Conservation (phyloP, 2,329 filamentous ascomycete species). For the Penicillium olsonii region DNA sequence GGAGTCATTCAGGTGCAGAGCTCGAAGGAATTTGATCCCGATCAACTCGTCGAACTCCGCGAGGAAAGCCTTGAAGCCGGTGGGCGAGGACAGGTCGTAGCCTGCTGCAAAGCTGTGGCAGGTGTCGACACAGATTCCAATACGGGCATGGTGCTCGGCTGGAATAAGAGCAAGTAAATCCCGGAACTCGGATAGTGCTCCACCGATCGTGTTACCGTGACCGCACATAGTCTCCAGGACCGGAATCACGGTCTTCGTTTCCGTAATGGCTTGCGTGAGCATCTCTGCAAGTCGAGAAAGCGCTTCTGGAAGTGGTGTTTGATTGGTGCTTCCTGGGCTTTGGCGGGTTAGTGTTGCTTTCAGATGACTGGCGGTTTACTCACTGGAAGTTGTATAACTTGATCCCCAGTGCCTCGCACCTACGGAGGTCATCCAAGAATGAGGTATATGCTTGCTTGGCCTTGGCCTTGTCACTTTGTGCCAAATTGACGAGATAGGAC, state of each 20-base stretch:
- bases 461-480: constrained; percentile 76
- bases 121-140: constrained; percentile 95
- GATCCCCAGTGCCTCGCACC: constrained; percentile 85
- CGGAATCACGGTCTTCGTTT: constrained; percentile 74
- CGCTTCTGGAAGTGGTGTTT: constrained; percentile 66
- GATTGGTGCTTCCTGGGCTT: constrained; percentile 75
- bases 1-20: constrained; percentile 91
- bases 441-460: constrained; percentile 80
- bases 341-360: constrained; percentile 1
- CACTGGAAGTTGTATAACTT: constrained; percentile 93
- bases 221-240: constrained; percentile 96
- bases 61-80: constrained; percentile 72
- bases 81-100: constrained; percentile 79
- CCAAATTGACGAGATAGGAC: constrained; percentile 94
- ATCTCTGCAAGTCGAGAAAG: constrained; percentile 77
- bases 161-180: constrained; percentile 76
- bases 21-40: constrained; percentile 76
- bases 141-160: constrained; percentile 72
- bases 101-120: constrained; percentile 95
- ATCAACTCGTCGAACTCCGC: constrained; percentile 74
- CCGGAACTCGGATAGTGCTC: constrained; percentile 79
- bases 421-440: constrained; percentile 83
- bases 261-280: constrained; percentile 78
- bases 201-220: constrained; percentile 82
- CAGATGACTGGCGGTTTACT: constrained; percentile 9